These are phyloP conservation scores for Paramecium octaurelia DNA, from an alignment of 73 alveolate species.

Conservation along the genomic window DNA sequence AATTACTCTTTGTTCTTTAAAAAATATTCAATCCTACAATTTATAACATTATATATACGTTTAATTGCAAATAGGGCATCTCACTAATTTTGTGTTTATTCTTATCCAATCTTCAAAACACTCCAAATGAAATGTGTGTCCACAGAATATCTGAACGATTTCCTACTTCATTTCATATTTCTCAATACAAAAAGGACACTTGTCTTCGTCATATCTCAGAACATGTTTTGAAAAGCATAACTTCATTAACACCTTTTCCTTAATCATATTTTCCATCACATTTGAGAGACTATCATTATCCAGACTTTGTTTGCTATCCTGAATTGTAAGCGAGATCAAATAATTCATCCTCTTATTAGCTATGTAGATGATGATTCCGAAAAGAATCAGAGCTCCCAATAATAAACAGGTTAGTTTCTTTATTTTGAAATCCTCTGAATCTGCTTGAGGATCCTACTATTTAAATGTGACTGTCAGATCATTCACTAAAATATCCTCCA, in stretches of 20 bases:
- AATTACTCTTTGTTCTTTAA: background rate
- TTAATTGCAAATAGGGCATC: slow-evolving; percentile 26
- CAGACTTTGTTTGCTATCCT: background rate
- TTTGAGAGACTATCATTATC: background rate
- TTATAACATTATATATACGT: background rate
- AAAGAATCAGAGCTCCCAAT: background rate
- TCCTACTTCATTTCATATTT: background rate
- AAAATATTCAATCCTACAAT: background rate
- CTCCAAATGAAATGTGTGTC: background rate
- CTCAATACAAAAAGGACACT: slow-evolving; percentile 28
- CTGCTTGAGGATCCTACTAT: background rate
- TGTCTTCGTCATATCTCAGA: background rate
- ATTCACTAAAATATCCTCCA: background rate
- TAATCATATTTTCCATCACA: background rate
- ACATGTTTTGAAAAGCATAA: background rate
- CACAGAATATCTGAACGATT: background rate
- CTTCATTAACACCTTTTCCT: background rate
- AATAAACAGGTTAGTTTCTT: background rate
- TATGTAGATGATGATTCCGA: background rate
- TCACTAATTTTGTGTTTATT: background rate
- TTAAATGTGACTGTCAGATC: background rate
- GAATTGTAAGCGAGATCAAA: background rate
- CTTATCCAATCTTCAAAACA: slow-evolving; percentile 18
- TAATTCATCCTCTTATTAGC: background rate
- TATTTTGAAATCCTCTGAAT: background rate